phyloP scores from a whole-genome alignment of 306 rosid genomes.

The Trifolium repens region DNA sequence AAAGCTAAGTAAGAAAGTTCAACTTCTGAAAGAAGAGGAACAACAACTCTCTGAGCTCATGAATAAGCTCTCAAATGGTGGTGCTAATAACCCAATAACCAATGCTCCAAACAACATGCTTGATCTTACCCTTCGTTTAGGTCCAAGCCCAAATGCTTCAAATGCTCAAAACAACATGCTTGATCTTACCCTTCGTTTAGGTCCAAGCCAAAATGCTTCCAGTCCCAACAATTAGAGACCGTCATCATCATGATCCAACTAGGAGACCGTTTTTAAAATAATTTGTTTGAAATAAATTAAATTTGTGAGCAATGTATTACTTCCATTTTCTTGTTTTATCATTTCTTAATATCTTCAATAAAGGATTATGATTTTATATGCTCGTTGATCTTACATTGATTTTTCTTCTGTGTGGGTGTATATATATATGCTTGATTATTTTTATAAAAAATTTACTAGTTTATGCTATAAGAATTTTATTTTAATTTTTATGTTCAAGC shows the following conservation, averaged over 20 bases:
- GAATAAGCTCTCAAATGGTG: slow-evolving; percentile 67
- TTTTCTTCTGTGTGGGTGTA: no score
- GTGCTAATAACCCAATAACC: slow-evolving; percentile 37
- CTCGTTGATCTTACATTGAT: no score
- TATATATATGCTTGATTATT: no score
- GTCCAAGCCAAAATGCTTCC: slow-evolving; percentile 43
- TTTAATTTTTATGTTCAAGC: no score
- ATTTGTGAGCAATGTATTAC: slow-evolving; percentile 5
- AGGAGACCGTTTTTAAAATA: slow-evolving; percentile 40
- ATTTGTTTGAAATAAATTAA: slow-evolving; percentile 27
- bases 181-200: no score
- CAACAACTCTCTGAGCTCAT: slow-evolving; percentile 69
- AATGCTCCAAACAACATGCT: neutral
- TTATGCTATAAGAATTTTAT: no score
- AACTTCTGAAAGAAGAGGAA: slow-evolving; percentile 84
- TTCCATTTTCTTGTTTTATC: neutral
- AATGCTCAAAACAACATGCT: slow-evolving; percentile 40
- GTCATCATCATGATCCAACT: slow-evolving; percentile 58
- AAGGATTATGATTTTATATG: no score
- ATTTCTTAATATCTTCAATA: no score
- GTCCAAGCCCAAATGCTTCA: no score
- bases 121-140: no score
- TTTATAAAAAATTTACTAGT: no score
- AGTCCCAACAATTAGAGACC: slow-evolving; percentile 55
- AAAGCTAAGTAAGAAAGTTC: slow-evolving; percentile 85